Base-by-base conservation (phyloP, 768 basidiomycete genomes). In the Auriscalpium vulgare region DNA sequence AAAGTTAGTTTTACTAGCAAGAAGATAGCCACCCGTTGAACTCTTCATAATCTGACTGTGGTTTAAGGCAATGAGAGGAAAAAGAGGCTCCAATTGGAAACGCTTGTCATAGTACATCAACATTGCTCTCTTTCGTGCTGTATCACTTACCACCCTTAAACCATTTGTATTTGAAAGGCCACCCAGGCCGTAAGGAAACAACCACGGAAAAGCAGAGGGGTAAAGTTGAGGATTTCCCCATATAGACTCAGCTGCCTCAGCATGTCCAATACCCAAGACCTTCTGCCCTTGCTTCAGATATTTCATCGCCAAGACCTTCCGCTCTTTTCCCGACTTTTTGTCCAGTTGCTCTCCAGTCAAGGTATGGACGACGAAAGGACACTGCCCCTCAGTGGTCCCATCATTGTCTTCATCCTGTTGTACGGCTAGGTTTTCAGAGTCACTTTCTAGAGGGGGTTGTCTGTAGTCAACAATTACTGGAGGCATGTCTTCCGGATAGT, bases 171-270 rank as follows among this genome's bases (percentile, higher is more conserved):
- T 55, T 8, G 69, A 70, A 10, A 75, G 63, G 0, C 71, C 72
- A 8, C 73, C 75, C 9, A 60, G 19, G 0, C 75, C 72, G 62
- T 75, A 75, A 0, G 73, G 74, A 59, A 72, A 77, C 2, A 75
- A 54, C 72, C 74, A 75, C 0, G 73, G 73, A 62, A 72, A 74
- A 69, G 71, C 71, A 14, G 65, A 59, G 1, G 75, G 71, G 59
- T 71, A 75, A 1, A 72, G 52, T 4, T 62, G 53, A 4, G 68
- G 66, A 58, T 76, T 74, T 16, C 70, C 53, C 37, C 66, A 75
- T 16, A 72, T 67, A 8, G 66, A 67, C 44, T 71, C 61, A n/a
- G 67, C 62, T 3, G 58, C 45, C 5, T 43, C 35, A 6, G 57
- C 53, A 51, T 70, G 70, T 0, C 71, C 71, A 3, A 73, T 60